Evolutionary conservation across 164 flowering plant genomes (phyloP).

Genomic region (Brasenia schreberi): DNA sequence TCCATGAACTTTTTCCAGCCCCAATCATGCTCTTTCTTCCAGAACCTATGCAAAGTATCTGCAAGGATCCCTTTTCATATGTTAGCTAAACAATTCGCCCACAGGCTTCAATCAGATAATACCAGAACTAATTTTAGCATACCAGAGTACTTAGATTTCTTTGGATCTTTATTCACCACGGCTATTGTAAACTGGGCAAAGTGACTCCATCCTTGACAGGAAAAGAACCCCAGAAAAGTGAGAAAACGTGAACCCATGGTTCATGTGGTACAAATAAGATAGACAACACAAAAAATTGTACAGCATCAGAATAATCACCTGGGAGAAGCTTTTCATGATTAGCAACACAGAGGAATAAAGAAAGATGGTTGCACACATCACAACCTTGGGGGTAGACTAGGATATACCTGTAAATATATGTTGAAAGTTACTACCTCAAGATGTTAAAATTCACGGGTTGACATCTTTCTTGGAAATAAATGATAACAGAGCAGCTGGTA

Average conservation of each 20-base stretch:
- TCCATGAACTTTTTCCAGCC: slow-evolving; percentile 99
- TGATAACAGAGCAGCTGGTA: background rate
- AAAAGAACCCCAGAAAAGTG: slow-evolving; percentile 1
- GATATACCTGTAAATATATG: slow-evolving; percentile 54
- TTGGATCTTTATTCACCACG: slow-evolving; percentile 92
- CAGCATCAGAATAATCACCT: slow-evolving; percentile 25
- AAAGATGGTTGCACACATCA: slow-evolving; percentile 92
- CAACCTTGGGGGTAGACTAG: slow-evolving; percentile 97
- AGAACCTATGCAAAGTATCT: slow-evolving; percentile 87
- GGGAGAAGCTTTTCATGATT: slow-evolving; percentile 99
- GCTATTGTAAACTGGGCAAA: slow-evolving; percentile 97
- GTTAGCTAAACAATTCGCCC: background rate
- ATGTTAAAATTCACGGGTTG: background rate
- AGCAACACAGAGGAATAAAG: slow-evolving; percentile 96
- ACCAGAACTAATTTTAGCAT: slow-evolving; percentile 7
- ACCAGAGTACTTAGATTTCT: slow-evolving; percentile 95
- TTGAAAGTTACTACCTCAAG: background rate
- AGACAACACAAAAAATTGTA: too few relatives aligned
- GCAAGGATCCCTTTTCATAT: slow-evolving; percentile 10
- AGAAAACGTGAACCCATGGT: background rate
- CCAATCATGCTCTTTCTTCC: slow-evolving; percentile 99
- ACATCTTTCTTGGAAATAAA: background rate
- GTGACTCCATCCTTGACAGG: slow-evolving; percentile 83
- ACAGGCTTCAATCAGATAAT: background rate
- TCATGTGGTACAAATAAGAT: slow-evolving; percentile 2